phyloP scores from a whole-genome alignment of 1,284 basidiomycete species.

The Phenoliferia sp. region DNA sequence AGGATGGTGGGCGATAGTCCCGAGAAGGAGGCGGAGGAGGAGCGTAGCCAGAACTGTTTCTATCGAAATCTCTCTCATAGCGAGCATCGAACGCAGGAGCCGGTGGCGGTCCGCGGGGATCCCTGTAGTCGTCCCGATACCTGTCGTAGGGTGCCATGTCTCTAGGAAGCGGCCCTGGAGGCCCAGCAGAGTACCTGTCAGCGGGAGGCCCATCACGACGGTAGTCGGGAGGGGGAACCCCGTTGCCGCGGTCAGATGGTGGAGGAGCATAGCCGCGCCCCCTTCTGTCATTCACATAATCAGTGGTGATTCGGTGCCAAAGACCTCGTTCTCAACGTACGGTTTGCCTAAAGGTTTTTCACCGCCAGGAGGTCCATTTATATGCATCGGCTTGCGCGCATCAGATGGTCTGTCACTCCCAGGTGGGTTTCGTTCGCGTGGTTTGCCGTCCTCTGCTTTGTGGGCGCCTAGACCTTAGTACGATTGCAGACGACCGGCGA shows the following conservation, averaged over 20 bases:
- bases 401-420: slow-evolving; percentile 26
- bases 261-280: not conserved
- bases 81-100: not conserved
- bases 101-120: not conserved
- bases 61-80: slow-evolving; percentile 10
- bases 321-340: no score
- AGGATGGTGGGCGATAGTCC: slow-evolving; percentile 4
- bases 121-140: slow-evolving; percentile 1
- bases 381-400: slow-evolving; percentile 26
- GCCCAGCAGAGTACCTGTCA: not conserved
- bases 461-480: not conserved
- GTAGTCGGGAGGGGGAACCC: not conserved
- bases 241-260: not conserved
- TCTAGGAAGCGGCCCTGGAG: slow-evolving; percentile 5
- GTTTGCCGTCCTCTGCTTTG: not conserved
- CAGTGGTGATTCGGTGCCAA: not conserved
- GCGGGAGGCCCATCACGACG: slow-evolving; percentile 7
- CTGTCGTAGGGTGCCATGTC: slow-evolving; percentile 9
- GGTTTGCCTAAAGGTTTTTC: not conserved
- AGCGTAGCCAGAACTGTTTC: not conserved
- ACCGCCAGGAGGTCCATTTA: slow-evolving; percentile 12
- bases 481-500: not conserved
- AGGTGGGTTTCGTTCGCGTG: slow-evolving; percentile 6
- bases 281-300: no score
- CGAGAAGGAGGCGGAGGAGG: slow-evolving; percentile 1